phyloP scores from a whole-genome alignment of 768 basidiomycete genomes.

The Phlegmacium glaucopus region DNA sequence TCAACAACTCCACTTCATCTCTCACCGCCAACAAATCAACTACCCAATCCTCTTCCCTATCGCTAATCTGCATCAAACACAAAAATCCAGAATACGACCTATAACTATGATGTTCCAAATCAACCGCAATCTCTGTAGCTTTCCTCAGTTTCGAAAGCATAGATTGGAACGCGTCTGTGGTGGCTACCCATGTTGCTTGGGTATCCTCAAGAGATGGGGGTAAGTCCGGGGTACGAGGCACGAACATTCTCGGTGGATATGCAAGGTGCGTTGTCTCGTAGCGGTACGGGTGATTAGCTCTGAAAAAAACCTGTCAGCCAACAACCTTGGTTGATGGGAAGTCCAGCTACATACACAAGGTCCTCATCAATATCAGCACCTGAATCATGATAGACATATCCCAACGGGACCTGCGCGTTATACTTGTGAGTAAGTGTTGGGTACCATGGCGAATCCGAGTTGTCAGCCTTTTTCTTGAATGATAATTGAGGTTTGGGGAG shows the following conservation, averaged over 20 bases:
- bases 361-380: conserved; percentile 7
- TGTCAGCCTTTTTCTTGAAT: conserved; percentile 63
- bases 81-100: conserved; percentile 84
- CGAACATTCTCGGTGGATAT: conserved; percentile 67
- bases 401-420: conserved; percentile 82
- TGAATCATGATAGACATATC: conserved; percentile 37
- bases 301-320: conserved; percentile 8
- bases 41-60: conserved; percentile 80
- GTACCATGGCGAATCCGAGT: conserved; percentile 60
- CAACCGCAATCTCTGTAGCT: conserved; percentile 83
- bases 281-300: conserved; percentile 71
- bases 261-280: conserved; percentile 77
- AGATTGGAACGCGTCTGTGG: conserved; percentile 45
- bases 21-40: conserved; percentile 79
- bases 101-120: conserved; percentile 92
- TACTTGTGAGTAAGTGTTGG: conserved; percentile 74
- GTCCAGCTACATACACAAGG: conserved; percentile 9
- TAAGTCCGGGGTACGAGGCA: conserved; percentile 40
- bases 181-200: conserved; percentile 70
- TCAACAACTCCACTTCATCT: conserved; percentile 69
- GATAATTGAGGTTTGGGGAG: conserved; percentile 78
- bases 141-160: conserved; percentile 69
- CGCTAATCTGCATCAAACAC: conserved; percentile 92
- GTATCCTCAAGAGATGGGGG: conserved; percentile 62
- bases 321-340: not conserved